Evolutionary conservation across 176 grass and related monocot genomes (phyloP).

Genomic region (Eragrostis nindensis): DNA sequence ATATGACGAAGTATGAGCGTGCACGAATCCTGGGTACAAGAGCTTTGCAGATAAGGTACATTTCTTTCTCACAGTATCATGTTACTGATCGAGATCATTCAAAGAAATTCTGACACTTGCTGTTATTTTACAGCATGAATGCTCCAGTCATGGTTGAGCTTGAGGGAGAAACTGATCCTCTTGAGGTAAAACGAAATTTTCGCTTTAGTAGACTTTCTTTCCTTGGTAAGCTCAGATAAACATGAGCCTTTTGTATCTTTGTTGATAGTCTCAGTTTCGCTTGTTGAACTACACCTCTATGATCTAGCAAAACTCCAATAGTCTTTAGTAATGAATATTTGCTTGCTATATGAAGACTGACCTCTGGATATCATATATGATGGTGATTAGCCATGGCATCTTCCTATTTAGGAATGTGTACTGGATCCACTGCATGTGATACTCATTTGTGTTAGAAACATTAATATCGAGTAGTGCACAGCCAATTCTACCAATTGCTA

Average conservation of each 20-base stretch:
- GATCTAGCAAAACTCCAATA: background rate
- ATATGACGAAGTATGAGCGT: constrained; percentile 95
- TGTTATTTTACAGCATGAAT: constrained; percentile 77
- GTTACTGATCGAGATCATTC: background rate
- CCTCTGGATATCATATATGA: background rate
- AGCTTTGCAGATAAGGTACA: constrained; percentile 87
- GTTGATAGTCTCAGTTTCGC: background rate
- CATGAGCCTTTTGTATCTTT: background rate
- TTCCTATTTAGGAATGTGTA: constrained; percentile 4
- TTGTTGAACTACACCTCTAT: background rate
- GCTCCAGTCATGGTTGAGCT: constrained; percentile 97
- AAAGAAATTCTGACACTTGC: background rate
- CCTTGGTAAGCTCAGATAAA: background rate
- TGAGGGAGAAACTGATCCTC: constrained; percentile 89
- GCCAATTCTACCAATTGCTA: background rate
- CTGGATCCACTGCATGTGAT: background rate
- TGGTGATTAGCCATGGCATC: background rate
- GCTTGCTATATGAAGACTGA: constrained; percentile 10
- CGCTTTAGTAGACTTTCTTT: background rate
- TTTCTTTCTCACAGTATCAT: background rate
- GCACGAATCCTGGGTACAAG: constrained; percentile 90
- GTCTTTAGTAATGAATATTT: background rate
- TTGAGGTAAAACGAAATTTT: constrained; percentile 60
- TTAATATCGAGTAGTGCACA: background rate
- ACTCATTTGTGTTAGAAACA: background rate